These are phyloP conservation scores for Parascedosporium putredinis DNA, from an alignment of 2,329 filamentous ascomycete genomes.

Conservation along the genomic window DNA sequence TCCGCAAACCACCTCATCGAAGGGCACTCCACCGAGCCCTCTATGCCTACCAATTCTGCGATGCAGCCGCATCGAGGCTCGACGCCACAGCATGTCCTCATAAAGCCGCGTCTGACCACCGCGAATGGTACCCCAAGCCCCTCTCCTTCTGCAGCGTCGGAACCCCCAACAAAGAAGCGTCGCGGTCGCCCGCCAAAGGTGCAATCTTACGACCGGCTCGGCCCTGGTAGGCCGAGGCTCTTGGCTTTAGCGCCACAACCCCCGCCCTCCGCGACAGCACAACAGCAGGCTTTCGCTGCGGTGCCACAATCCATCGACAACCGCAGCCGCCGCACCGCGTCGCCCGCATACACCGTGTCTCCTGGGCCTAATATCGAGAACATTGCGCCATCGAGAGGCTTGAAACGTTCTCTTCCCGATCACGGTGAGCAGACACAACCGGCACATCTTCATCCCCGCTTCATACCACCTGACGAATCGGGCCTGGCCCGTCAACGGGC, in stretches of 20 bases:
- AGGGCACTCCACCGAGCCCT: neutral
- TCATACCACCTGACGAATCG: neutral
- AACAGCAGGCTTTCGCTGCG: neutral
- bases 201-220: neutral
- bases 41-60: neutral
- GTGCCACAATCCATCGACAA: neutral
- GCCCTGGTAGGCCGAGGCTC: neutral
- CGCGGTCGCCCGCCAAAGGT: constrained; percentile 6
- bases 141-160: neutral
- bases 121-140: neutral
- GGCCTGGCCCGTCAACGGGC: neutral
- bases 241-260: neutral
- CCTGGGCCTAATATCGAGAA: neutral
- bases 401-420: neutral
- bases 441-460: neutral
- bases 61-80: neutral
- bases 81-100: constrained; percentile 11
- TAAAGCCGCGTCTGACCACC: constrained; percentile 11
- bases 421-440: neutral
- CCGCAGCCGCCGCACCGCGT: neutral
- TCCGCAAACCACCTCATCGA: neutral
- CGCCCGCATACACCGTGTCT: neutral
- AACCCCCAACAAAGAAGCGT: constrained; percentile 2
- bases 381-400: neutral
- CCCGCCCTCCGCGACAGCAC: neutral